These are phyloP conservation scores for Inga oerstediana DNA, from an alignment of 306 rosid species.

Conservation along the genomic window DNA sequence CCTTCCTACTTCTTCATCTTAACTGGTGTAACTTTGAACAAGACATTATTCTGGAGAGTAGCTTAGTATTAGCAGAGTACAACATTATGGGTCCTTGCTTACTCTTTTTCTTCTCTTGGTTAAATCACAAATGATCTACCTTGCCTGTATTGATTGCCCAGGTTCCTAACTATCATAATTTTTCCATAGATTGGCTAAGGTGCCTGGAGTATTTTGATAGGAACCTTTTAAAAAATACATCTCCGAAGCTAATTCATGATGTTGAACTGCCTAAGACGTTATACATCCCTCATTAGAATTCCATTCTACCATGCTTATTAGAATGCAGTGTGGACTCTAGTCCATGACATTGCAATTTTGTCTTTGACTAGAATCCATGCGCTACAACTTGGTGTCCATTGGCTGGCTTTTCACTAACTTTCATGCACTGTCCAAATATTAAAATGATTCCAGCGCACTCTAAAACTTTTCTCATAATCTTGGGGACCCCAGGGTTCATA, in stretches of 20 bases:
- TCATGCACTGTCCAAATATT: background rate
- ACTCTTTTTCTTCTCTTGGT: background rate
- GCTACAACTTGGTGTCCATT: background rate
- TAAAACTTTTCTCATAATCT: background rate
- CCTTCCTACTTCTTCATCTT: background rate
- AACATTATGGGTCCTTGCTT: slow-evolving; percentile 7
- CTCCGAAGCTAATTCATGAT: background rate
- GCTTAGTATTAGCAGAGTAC: slow-evolving; percentile 27
- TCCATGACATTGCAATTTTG: background rate
- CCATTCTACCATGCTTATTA: background rate
- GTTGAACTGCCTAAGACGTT: background rate
- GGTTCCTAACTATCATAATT: slow-evolving; percentile 9
- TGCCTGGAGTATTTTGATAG: background rate
- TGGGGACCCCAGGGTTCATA: background rate
- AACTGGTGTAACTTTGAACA: background rate
- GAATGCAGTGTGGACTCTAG: background rate
- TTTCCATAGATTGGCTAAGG: background rate
- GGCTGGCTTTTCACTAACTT: background rate
- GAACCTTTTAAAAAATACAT: background rate
- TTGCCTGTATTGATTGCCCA: slow-evolving; percentile 6
- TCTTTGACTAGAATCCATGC: background rate
- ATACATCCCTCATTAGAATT: background rate
- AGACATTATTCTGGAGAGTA: slow-evolving; percentile 1
- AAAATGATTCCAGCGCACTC: background rate
- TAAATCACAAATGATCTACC: slow-evolving; percentile 12